phyloP scores from a whole-genome alignment of 2,329 filamentous ascomycete species.

The Fusarium ramigenum region DNA sequence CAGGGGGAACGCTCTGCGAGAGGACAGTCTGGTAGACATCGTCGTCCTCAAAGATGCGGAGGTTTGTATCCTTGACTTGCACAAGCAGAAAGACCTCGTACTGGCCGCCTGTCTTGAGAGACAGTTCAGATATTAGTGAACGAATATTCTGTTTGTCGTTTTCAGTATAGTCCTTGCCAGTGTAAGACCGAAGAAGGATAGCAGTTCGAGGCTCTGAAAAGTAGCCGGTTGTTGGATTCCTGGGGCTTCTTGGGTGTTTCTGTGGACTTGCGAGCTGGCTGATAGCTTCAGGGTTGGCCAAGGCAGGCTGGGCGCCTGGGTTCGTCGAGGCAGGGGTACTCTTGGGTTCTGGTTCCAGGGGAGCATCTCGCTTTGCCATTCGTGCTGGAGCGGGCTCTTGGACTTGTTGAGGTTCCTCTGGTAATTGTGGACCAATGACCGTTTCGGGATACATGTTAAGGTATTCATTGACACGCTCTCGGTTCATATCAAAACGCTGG shows the following conservation, averaged over 20 bases:
- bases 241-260: conserved; percentile 16
- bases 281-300: neutral
- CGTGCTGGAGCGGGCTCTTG: conserved; percentile 9
- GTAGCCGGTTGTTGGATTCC: conserved; percentile 30
- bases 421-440: conserved; percentile 23
- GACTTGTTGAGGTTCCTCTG: conserved; percentile 14
- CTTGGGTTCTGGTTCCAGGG: neutral
- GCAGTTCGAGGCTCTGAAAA: conserved; percentile 69
- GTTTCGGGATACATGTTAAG: conserved; percentile 54
- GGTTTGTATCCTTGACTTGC: conserved; percentile 74
- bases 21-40: conserved; percentile 69
- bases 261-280: conserved; percentile 4
- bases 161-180: conserved; percentile 77
- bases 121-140: conserved; percentile 80
- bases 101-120: conserved; percentile 78
- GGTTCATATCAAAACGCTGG: conserved; percentile 65
- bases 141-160: conserved; percentile 84
- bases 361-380: conserved; percentile 17
- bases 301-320: neutral
- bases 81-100: conserved; percentile 84
- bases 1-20: conserved; percentile 69
- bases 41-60: conserved; percentile 67
- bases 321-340: neutral
- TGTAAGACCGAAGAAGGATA: conserved; percentile 79
- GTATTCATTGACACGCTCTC: conserved; percentile 54